phyloP scores from a whole-genome alignment of 2,329 filamentous ascomycete species.

The Claviceps cyperi region DNA sequence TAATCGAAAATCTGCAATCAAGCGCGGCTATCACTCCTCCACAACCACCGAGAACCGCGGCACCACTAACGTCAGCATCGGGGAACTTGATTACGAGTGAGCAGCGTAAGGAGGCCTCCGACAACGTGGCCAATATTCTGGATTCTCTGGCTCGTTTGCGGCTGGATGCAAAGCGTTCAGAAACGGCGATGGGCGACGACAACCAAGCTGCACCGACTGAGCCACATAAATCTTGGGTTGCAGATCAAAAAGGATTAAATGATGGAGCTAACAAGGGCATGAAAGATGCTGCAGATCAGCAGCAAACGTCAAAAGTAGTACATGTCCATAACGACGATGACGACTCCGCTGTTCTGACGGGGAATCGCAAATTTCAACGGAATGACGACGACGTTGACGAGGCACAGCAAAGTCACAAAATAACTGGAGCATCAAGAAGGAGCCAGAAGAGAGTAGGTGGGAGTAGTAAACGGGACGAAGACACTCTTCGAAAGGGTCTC shows the following conservation, averaged over 20 bases:
- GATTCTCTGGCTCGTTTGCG: constrained; percentile 18
- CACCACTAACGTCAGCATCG: not conserved
- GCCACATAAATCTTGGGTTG: constrained; percentile 4
- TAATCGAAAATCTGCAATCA: constrained; percentile 27
- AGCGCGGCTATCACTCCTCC: constrained; percentile 3
- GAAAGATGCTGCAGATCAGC: not conserved
- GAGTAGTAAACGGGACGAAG: not conserved
- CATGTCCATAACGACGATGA: not conserved
- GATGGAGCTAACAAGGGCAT: not conserved
- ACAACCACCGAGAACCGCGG: constrained; percentile 1
- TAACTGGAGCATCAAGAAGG: not conserved
- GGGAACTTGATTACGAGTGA: not conserved
- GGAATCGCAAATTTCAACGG: not conserved
- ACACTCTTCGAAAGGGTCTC: constrained; percentile 34
- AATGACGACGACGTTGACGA: not conserved
- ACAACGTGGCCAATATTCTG: constrained; percentile 15
- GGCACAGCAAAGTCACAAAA: not conserved
- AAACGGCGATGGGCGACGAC: constrained; percentile 5
- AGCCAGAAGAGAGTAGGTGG: not conserved
- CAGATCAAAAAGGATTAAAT: constrained; percentile 9
- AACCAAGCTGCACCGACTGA: constrained; percentile 3
- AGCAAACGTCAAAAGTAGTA: not conserved
- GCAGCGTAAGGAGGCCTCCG: not conserved
- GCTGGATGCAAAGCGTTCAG: constrained; percentile 14
- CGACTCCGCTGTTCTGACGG: not conserved